Percentiles rank a stretch among this genome's conserved stretches.
Conservation (phyloP, 305 asterid species). For the Withania somnifera region DNA sequence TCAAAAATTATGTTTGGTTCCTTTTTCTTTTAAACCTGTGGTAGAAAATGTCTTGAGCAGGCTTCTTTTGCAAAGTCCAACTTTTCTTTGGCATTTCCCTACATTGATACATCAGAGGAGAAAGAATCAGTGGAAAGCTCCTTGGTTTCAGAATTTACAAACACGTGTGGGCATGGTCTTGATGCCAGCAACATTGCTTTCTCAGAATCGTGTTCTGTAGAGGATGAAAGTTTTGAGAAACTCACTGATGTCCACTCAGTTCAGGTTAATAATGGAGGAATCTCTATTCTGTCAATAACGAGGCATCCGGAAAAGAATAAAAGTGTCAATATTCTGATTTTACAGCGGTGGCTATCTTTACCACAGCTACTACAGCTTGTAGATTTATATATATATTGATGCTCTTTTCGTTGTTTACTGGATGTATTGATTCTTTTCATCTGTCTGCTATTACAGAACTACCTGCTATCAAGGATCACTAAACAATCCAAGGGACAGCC, state of each 20-base stretch:
- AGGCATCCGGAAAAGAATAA: background rate
- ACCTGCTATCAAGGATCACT: constrained; percentile 52
- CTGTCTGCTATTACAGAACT: constrained; percentile 32
- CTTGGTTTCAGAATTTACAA: constrained; percentile 61
- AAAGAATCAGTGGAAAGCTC: constrained; percentile 50
- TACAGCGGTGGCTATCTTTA: background rate
- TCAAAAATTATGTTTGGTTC: constrained; percentile 5
- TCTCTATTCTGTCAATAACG: background rate
- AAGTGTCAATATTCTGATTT: background rate
- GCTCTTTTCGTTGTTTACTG: background rate
- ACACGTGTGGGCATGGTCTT: constrained; percentile 44
- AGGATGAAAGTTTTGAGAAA: constrained; percentile 47
- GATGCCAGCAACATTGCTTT: constrained; percentile 46
- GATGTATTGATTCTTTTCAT: background rate
- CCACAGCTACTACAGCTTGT: background rate
- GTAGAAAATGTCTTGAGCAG: constrained; percentile 21
- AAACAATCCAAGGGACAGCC: constrained; percentile 32
- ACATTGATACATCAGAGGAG: constrained; percentile 52
- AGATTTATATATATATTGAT: background rate
- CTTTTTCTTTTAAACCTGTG: constrained; percentile 14
- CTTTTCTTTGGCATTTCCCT: constrained; percentile 79
- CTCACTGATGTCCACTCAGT: constrained; percentile 48
- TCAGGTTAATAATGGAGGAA: constrained; percentile 39
- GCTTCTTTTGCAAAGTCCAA: constrained; percentile 58
- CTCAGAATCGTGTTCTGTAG: constrained; percentile 60